Conservation (phyloP, 2,329 filamentous ascomycete genomes). For the Alternaria triticina region DNA sequence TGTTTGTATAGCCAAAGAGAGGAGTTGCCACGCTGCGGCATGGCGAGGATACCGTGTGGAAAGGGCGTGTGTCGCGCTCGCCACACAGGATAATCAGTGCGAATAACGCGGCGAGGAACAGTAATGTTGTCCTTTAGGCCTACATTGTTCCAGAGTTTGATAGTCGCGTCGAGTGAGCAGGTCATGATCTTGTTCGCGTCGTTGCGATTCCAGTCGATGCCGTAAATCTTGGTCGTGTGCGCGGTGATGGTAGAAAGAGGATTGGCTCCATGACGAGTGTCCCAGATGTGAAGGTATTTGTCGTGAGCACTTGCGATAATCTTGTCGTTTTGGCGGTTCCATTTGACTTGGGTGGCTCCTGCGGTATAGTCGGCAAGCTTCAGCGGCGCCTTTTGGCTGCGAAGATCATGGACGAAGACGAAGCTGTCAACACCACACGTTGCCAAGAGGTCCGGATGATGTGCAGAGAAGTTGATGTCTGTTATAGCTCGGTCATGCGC, state of each 20-base stretch:
- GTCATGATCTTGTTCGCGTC: conserved; percentile 76
- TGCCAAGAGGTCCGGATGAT: conserved; percentile 85
- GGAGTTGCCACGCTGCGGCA: conserved; percentile 89
- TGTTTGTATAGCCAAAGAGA: conserved; percentile 85
- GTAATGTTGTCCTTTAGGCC: conserved; percentile 57
- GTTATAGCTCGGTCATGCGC: conserved; percentile 89
- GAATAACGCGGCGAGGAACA: conserved; percentile 66
- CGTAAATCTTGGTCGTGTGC: conserved; percentile 92
- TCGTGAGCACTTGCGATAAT: conserved; percentile 92
- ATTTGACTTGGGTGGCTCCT: conserved; percentile 93
- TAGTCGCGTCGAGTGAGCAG: conserved; percentile 88
- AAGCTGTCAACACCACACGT: conserved; percentile 94
- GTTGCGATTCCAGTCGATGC: conserved; percentile 90
- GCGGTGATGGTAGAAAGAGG: conserved; percentile 85
- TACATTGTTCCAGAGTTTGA: conserved; percentile 90
- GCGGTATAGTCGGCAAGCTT: conserved; percentile 89
- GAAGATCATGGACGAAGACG: conserved; percentile 90
- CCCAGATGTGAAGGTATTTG: conserved; percentile 86
- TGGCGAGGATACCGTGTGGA: conserved; percentile 81
- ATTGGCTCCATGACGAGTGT: conserved; percentile 77
- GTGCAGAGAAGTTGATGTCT: conserved; percentile 94
- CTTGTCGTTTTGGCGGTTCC: conserved; percentile 85
- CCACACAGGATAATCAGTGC: conserved; percentile 87
- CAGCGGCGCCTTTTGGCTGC: conserved; percentile 52
- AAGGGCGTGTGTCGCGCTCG: conserved; percentile 91